Base-by-base conservation (phyloP, 805 yeast genomes). In the Groenewaldozyma tartarivorans region DNA sequence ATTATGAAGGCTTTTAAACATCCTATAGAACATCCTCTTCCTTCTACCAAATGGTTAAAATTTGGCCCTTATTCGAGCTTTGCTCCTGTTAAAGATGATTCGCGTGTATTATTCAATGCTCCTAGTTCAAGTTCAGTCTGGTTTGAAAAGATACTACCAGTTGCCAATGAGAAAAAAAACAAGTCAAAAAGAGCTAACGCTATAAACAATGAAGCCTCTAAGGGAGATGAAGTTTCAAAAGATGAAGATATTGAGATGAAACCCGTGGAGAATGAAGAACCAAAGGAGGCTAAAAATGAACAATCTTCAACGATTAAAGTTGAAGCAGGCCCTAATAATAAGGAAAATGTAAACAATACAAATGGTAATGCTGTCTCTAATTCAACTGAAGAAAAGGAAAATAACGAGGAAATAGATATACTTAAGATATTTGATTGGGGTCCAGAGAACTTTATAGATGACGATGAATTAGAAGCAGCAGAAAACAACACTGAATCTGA, bases 31-130 rank as follows among this genome's bases (percentile, higher is more conserved):
- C 56, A 58, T 32, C 71, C 77, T 4, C 57, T 82, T 38, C 79
- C 86, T 7, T 67, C 79, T 3, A 70, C 84, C 1, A 69, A 69
- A 36, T 82, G 90, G 88, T 58, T 81, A 18, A 69, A 71, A 39
- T 70, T 68, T 43, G 69, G 66, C 32, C 67, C 67, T 11, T 67
- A 63, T 40, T 64, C 69, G 36, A 66, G 75, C 11, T 81, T 80
- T 67, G 84, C 85, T 0, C 92, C 92, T 3, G 56, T 71, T 7
- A 61, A 68, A 33, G 86, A 79, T 54, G 81, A 79, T 48, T 68
- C 70, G 29, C 71, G 70, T 16, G 67, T 77, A 5, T 72, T 77
- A 2, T 56, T 79, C 9, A 68, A 74, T 20, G 68, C 71, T 6
- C 41, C 39, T 6, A 42, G 52, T 1, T 52, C 53, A 2, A 52